These are phyloP conservation scores for Closterium sp. DNA, from an alignment of 139 green algal genomes.

Conservation along the genomic window DNA sequence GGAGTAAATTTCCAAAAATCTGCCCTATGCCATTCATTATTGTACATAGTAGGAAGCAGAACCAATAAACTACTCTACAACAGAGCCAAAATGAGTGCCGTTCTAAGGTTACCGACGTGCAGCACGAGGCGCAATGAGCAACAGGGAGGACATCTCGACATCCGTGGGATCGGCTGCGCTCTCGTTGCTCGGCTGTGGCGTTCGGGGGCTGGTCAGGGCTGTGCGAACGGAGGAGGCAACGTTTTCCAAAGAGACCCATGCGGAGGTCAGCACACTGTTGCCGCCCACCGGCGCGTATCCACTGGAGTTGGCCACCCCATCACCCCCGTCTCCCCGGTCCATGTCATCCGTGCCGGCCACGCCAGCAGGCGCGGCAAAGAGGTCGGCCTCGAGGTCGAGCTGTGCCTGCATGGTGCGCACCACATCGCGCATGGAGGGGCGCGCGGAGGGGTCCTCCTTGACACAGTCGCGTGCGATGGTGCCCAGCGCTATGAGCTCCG, in stretches of 20 bases:
- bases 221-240: not conserved
- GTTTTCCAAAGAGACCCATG: not conserved
- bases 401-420: not conserved
- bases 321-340: not conserved
- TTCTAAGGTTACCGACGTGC: not conserved
- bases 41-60: not conserved
- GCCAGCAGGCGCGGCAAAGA: not conserved
- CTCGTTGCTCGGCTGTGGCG: not conserved
- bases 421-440: not conserved
- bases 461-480: not conserved
- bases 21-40: not conserved
- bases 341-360: not conserved
- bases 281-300: not conserved
- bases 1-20: not conserved
- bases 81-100: not conserved
- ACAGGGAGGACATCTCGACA: not conserved
- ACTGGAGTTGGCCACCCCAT: not conserved
- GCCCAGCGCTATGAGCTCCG: slow-evolving; percentile 1
- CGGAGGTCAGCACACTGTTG: not conserved
- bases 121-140: not conserved
- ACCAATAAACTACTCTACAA: not conserved
- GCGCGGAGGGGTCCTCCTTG: not conserved
- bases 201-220: not conserved
- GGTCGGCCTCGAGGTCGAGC: not conserved
- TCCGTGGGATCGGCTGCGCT: not conserved